Evolutionary conservation across 2,329 filamentous ascomycete genomes (phyloP).

Genomic region (Fusarium redolens): DNA sequence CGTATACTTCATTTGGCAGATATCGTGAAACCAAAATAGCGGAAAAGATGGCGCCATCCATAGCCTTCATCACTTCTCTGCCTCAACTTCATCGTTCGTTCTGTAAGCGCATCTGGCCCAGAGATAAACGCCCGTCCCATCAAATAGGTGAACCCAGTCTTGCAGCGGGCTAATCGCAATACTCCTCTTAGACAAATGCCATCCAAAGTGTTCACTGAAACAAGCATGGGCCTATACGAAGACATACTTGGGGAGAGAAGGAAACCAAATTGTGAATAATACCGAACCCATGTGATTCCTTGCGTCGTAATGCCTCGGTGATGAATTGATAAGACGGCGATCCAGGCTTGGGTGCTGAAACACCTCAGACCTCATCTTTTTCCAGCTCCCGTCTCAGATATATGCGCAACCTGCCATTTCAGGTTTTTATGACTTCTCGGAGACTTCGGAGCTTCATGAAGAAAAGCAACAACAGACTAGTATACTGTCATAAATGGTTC

Average conservation of each 20-base stretch:
- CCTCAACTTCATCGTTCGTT: background rate
- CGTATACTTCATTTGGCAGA: conserved; percentile 3
- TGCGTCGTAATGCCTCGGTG: background rate
- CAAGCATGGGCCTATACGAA: background rate
- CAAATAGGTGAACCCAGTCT: background rate
- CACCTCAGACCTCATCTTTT: background rate
- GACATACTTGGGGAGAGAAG: background rate
- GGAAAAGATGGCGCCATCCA: background rate
- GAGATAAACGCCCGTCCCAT: conserved; percentile 31
- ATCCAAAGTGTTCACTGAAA: conserved; percentile 1
- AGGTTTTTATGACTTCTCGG: background rate
- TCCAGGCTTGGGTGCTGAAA: background rate
- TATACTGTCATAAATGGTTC: conserved; percentile 20
- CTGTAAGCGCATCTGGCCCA: background rate
- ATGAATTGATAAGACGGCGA: background rate
- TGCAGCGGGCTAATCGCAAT: conserved; percentile 5
- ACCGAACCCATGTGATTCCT: background rate
- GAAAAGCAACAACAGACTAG: conserved; percentile 19
- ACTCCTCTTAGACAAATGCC: conserved; percentile 5
- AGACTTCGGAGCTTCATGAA: background rate
- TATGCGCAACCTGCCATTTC: background rate
- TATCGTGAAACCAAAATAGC: conserved; percentile 2
- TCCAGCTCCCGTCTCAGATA: background rate
- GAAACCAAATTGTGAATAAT: background rate
- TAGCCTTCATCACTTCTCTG: background rate